Evolutionary conservation across 164 flowering plant genomes (phyloP), one percentile per base, ranked within the genome.

Genomic region (Brasenia schreberi): DNA sequence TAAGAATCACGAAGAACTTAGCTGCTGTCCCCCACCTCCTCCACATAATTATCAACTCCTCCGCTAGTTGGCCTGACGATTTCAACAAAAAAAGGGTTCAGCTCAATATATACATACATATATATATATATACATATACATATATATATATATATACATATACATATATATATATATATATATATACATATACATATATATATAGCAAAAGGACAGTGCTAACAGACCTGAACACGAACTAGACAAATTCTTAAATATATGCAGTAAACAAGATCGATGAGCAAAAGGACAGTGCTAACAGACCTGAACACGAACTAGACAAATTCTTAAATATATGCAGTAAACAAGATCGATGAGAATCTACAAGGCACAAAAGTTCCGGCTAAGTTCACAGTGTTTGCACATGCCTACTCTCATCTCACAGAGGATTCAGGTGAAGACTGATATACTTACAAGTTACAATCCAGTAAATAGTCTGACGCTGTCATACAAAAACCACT

Each of bases 401-500:
- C 27, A 2, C 2, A 23, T 23, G 27, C 0, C 27, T 23, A 23
- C 27, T 23, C 27, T 23, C 27, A 23, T 23, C 27, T 23, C 27
- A 23, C 27, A 23, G 27, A 23, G 27, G 27, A 23, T 23, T 23
- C 27, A 23, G 27, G 27, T 23, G 27, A 23, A 23, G 27, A 23
- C 27, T 23, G 2, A 23, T 23, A 23, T n/a, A n/a, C n/a, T n/a
- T n/a, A 63, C 60, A 70, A 27, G 7, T 89, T 79, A 87, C 96
- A 87, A 45, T 80, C 98, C 97, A 76, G 77, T 78, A 44, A 87
- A 66, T 19, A 90, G 74, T 82, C 89, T 90, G 63, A 90, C 85
- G 76, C 82, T 74, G 78, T 93, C 98, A 53, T 89, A 89, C 67
- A 89, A 76, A 4, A 89, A 81, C 97, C 98, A 93, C 60, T 93